Percentiles rank a stretch among this genome's conserved stretches.
These are phyloP conservation scores for Silene conica DNA, from an alignment of 148 eudicot genomes.

Conservation along the genomic window DNA sequence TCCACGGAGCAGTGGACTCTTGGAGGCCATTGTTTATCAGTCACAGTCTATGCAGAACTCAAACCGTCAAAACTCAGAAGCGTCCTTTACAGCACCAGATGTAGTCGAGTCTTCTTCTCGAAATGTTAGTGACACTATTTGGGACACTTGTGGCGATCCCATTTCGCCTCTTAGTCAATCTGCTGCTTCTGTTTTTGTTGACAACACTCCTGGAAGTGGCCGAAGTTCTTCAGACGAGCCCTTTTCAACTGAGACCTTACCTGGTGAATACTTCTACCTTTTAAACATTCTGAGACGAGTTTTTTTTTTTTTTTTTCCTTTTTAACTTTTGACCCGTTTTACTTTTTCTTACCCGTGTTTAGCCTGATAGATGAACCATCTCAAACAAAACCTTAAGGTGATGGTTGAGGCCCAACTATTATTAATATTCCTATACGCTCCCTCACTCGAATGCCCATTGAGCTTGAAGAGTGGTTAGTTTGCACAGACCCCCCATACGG, in stretches of 20 bases:
- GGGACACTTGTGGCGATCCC: constrained; percentile 54
- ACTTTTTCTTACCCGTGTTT: not conserved
- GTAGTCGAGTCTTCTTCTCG: constrained; percentile 35
- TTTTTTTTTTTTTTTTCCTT: not conserved
- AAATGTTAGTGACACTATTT: constrained; percentile 34
- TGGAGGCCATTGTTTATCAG: constrained; percentile 67
- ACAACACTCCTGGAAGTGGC: constrained; percentile 40
- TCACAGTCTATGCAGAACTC: constrained; percentile 41
- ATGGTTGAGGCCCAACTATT: too few relatives aligned
- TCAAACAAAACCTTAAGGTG: too few relatives aligned
- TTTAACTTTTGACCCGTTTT: too few relatives aligned
- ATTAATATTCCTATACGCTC: too few relatives aligned
- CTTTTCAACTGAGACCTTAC: constrained; percentile 36
- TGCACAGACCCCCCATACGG: too few relatives aligned
- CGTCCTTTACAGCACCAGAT: constrained; percentile 27
- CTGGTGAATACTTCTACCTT: constrained; percentile 31
- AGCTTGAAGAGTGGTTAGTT: too few relatives aligned
- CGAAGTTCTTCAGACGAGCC: constrained; percentile 51
- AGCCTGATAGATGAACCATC: too few relatives aligned
- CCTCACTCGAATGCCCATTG: too few relatives aligned
- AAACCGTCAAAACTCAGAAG: constrained; percentile 27
- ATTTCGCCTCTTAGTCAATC: constrained; percentile 71
- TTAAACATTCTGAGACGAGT: not conserved
- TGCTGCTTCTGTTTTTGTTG: constrained; percentile 45
- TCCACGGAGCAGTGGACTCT: constrained; percentile 51